Conservation (phyloP, 441 rosid species). For the Arabidopsis hybrid region DNA sequence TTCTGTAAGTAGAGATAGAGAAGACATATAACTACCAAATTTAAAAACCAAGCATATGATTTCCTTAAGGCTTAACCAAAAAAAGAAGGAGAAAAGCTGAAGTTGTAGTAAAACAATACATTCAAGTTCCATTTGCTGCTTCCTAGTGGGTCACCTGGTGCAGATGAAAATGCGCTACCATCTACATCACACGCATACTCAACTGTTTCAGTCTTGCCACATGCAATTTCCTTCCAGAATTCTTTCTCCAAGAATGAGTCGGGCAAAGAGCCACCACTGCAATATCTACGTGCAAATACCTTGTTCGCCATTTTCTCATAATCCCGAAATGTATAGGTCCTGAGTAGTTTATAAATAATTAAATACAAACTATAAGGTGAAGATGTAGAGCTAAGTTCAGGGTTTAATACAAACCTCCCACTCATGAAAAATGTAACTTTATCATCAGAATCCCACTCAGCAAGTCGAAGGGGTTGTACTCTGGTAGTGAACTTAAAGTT, state of each 20-base stretch:
- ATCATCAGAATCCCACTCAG: conserved; percentile 96
- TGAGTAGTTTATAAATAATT: conserved; percentile 56
- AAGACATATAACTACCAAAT: conserved; percentile 22
- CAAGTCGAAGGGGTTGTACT: conserved; percentile 98
- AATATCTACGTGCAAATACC: conserved; percentile 94
- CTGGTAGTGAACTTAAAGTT: conserved; percentile 98
- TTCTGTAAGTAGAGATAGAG: conserved; percentile 54
- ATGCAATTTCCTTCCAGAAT: conserved; percentile 97
- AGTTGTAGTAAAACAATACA: conserved; percentile 60
- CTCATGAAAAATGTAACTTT: conserved; percentile 98
- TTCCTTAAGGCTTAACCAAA: conserved; percentile 1
- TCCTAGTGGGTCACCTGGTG: conserved; percentile 86
- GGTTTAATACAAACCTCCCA: conserved; percentile 72
- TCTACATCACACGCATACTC: conserved; percentile 99
- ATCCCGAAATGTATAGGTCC: conserved; percentile 93
- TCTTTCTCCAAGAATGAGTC: conserved; percentile 95
- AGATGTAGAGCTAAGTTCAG: conserved; percentile 16
- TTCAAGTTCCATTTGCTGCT: conserved; percentile 98
- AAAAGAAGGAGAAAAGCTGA: conserved; percentile 21
- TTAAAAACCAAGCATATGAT: conserved; percentile 5
- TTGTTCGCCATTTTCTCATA: conserved; percentile 99
- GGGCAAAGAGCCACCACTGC: conserved; percentile 92
- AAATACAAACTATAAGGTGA: conserved; percentile 36
- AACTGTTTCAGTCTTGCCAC: conserved; percentile 96
- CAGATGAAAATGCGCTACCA: conserved; percentile 98